Evolutionary conservation across 345 rosid species (phyloP).

Genomic region (Euphorbia lathyris): DNA sequence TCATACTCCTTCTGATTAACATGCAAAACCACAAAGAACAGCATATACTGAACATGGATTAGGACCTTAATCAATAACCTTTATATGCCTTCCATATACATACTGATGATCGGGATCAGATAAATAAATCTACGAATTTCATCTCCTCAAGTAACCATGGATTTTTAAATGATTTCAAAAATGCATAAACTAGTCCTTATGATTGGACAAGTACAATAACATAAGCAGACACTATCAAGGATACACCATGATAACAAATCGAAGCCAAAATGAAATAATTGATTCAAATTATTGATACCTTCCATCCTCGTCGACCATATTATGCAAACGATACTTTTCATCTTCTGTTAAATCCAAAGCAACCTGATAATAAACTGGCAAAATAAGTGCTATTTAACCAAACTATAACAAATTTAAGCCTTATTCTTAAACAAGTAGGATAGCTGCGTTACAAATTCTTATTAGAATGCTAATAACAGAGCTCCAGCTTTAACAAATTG

Average conservation of each 20-base stretch:
- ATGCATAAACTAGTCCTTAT: not conserved
- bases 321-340: conserved; percentile 50
- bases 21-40: not conserved
- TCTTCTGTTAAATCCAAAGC: conserved; percentile 76
- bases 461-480: too few relatives aligned
- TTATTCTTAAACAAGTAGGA: too few relatives aligned
- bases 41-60: not conserved
- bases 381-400: not conserved
- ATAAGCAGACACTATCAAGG: not conserved
- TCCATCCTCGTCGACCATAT: conserved; percentile 46
- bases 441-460: too few relatives aligned
- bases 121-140: not conserved
- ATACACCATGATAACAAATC: not conserved
- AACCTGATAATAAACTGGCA: conserved; percentile 37
- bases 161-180: not conserved
- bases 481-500: too few relatives aligned
- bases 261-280: not conserved
- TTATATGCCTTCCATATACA: not conserved
- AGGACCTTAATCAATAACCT: not conserved
- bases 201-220: not conserved
- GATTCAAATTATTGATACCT: conserved; percentile 37
- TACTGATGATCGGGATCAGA: not conserved
- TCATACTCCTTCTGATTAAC: not conserved
- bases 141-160: not conserved
- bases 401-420: not conserved